Evolutionary conservation across 1,284 basidiomycete species (phyloP), one percentile per base, ranked within the genome.

Genomic region (Rhizopogon parksii): DNA sequence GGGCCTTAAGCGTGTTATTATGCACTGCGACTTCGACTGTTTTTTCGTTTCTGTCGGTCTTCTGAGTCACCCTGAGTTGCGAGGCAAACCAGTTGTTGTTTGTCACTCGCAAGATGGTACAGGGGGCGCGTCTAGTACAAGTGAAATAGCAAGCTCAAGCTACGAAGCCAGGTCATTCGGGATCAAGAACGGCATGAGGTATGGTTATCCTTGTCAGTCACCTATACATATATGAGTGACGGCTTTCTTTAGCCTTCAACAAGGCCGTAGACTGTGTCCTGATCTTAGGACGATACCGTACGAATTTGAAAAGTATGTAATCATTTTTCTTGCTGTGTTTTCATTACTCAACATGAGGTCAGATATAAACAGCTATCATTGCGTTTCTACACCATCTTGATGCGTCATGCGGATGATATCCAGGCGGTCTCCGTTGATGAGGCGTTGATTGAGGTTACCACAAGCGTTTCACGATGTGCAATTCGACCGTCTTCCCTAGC

Each of bases 401-500:
- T 97, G 78, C 73, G 78, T 0, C 84, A 91, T 60, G 88, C 92
- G 4, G 93, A 97, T 60, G 91, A 95, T 57, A 75, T 98, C 3
- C 87, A 98, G 70, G 94, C 95, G 0, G 95, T 97, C 1, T 95
- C 92, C 5, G 89, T 99, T 1, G 95, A 99, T 58, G 95, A 99
- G 67, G 95, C 93, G 0, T 76, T 98, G 8, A 81, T 98, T 53
- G 95, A 98, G 52, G 91, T 95, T 4, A 87, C 90, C 0, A 79
- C 71, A 7, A 79, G 80, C 0, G 80, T 91, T 38, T 77, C 65
- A 36, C 73, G 74, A 54, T 69, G 77, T 12, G 60, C 64, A 53
- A 35, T 58, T 57, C 58, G 60, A 0, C 62, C 60, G 6, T 57
- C 60, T 35, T 67, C 62, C 34, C 56, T 60, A 11, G 54, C 59